Conservation (phyloP, 2,329 filamentous ascomycete genomes). For the Claviceps sorghi region DNA sequence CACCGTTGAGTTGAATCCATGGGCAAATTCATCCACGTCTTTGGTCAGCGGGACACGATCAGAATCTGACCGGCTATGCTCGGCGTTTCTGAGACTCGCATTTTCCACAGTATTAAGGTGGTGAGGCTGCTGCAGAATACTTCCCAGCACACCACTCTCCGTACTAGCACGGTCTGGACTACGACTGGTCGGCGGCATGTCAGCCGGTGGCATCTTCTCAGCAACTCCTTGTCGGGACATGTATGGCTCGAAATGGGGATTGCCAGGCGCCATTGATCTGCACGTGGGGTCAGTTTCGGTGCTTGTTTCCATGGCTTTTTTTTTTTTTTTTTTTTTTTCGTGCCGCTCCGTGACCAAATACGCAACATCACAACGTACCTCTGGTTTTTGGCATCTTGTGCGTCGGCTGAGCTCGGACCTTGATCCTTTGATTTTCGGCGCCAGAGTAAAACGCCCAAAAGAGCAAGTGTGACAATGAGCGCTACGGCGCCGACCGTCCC, state of each 20-base stretch:
- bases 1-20: constrained; percentile 27
- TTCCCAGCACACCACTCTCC: not conserved
- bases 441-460: constrained; percentile 28
- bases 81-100: constrained; percentile 11
- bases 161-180: constrained; percentile 4
- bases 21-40: constrained; percentile 29
- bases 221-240: constrained; percentile 14
- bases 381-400: constrained; percentile 24
- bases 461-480: constrained; percentile 26
- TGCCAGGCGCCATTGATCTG: constrained; percentile 16
- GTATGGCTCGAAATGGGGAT: constrained; percentile 16
- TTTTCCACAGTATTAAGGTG: constrained; percentile 1
- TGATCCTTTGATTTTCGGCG: constrained; percentile 16
- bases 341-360: not conserved
- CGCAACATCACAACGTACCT: constrained; percentile 17
- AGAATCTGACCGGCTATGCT: constrained; percentile 12
- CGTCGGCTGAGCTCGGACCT: not conserved
- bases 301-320: not conserved
- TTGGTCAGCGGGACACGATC: constrained; percentile 27
- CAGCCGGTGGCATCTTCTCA: constrained; percentile 6
- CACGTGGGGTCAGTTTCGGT: constrained; percentile 8
- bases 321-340: not conserved
- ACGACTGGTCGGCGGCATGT: constrained; percentile 5
- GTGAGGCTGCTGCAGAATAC: not conserved
- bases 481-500: constrained; percentile 38